These are phyloP conservation scores for Trypanosomatidae sp. DNA, from an alignment of 208 protist genomes.

Conservation along the genomic window DNA sequence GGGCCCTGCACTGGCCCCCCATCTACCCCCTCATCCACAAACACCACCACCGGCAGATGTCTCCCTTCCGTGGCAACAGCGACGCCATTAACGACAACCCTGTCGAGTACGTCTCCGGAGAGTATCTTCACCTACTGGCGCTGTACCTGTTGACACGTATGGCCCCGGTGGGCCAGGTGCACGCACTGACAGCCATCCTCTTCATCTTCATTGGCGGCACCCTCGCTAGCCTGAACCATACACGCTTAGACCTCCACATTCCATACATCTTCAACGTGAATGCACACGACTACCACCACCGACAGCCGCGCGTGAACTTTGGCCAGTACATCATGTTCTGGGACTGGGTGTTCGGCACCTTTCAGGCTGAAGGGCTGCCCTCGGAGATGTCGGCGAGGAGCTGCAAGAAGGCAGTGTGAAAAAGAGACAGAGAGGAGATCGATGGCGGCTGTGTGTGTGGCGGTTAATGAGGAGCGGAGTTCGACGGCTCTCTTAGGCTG, in stretches of 20 bases:
- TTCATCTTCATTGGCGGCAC: constrained; percentile 88
- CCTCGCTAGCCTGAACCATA: constrained; percentile 91
- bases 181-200: constrained; percentile 53
- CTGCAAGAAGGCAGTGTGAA: constrained; percentile 9
- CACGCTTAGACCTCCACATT: constrained; percentile 78
- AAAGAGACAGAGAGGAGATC: not conserved
- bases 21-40: constrained; percentile 91
- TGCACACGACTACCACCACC: constrained; percentile 90
- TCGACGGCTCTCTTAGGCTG: not conserved
- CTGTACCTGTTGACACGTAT: constrained; percentile 76
- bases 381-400: constrained; percentile 19
- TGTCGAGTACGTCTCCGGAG: constrained; percentile 87
- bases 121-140: constrained; percentile 88
- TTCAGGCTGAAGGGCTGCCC: constrained; percentile 43
- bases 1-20: constrained; percentile 78
- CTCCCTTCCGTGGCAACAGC: constrained; percentile 86
- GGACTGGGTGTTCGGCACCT: constrained; percentile 90
- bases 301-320: constrained; percentile 86
- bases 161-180: constrained; percentile 49
- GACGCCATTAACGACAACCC: constrained; percentile 93
- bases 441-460: not conserved
- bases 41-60: constrained; percentile 90
- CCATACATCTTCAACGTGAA: constrained; percentile 86
- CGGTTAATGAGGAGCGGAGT: not conserved
- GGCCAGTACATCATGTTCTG: constrained; percentile 94